Evolutionary conservation across 208 protist species (phyloP), one percentile per base, ranked within the genome.

Genomic region (Crithidia fasciculata): DNA sequence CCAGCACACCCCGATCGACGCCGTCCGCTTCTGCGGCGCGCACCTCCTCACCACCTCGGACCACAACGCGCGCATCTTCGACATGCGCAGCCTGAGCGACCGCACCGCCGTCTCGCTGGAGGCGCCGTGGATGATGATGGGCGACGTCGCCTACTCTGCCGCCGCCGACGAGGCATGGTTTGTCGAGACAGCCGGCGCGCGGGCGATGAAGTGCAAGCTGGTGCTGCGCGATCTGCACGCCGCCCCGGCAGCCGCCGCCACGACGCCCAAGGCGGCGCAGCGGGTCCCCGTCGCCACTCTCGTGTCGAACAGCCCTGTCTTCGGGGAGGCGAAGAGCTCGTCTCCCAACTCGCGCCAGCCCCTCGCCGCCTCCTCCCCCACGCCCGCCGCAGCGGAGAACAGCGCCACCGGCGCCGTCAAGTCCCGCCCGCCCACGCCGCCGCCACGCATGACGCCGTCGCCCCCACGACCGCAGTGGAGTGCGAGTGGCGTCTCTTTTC

Each of bases 81-180:
- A 92, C 72, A 79, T 89, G 76, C 50, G 28, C 45, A 60, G 78
- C 57, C 77, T 88, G 50, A 81, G 73, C 56, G 86, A 91, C 56
- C 74, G 60, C 55, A 72, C 65, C 9, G 76, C 78, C 19, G 56
- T 59, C 15, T 63, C 63, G 44, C 54, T 88, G 45, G 75, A 83
- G 12, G 86, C 88, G 53, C 88, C 88, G 71, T 95, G 90, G 90
- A 82, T 76, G 52, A 84, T 88, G 63, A 77, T 92, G 37, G 84
- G 84, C 57, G 88, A 92, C 72, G 62, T 92, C 12, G 88, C 59
- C 15, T 91, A 90, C 80, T 78, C 85, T 57, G 74, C 82, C 36
- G 80, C 85, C 37, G 61, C 65, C 7, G 86, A 93, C 52, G 89
- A 96, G 69, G 83, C 78, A 10, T 87, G 80, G 82, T 92, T 90